Evolutionary conservation across 805 yeast genomes (phyloP).

Genomic region (Cyberlindnera saturnus): DNA sequence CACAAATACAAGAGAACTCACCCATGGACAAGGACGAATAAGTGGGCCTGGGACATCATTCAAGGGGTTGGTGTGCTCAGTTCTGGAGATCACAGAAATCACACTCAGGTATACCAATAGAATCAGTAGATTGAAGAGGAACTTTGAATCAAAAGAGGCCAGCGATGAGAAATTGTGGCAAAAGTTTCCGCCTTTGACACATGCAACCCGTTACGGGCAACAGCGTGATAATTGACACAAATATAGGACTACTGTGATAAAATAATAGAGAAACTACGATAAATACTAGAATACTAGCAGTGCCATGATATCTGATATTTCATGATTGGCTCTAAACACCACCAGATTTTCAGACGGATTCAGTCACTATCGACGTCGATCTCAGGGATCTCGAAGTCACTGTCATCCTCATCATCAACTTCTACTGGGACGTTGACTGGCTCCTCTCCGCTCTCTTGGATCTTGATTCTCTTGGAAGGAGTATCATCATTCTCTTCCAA

Average conservation of each 20-base stretch:
- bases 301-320: no score
- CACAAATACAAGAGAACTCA: constrained; percentile 25
- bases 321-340: not conserved
- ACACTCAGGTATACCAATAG: no score
- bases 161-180: no score
- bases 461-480: constrained; percentile 22
- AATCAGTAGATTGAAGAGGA: no score
- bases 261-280: no score
- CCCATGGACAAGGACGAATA: constrained; percentile 75
- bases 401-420: constrained; percentile 25
- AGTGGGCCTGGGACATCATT: constrained; percentile 34
- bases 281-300: no score
- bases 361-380: constrained; percentile 33
- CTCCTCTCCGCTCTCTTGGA: constrained; percentile 5
- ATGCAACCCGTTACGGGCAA: no score
- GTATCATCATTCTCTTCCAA: constrained; percentile 19
- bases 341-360: constrained; percentile 14
- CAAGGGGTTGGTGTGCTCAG: not conserved
- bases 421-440: constrained; percentile 7
- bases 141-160: no score
- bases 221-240: no score
- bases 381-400: constrained; percentile 49
- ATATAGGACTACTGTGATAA: no score
- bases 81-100: no score
- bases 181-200: no score